phyloP scores from a whole-genome alignment of 768 basidiomycete species.

The Rhodotorula paludigena region DNA sequence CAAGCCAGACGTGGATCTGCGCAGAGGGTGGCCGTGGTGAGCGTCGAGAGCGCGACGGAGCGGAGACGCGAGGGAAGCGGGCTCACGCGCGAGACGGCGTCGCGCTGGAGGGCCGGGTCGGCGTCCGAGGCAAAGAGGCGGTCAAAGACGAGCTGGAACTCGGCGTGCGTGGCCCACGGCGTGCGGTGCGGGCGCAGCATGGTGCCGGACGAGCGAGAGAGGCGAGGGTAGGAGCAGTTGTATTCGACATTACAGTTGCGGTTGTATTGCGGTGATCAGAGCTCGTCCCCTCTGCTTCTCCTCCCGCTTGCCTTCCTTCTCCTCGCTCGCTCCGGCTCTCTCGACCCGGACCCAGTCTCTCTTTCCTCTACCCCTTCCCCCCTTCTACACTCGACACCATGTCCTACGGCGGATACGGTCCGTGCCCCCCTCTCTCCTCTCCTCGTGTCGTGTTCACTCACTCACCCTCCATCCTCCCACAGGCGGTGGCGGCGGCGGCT shows the following conservation, averaged over 20 bases:
- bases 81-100: conserved; percentile 52
- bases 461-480: not conserved
- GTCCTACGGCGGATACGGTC: conserved; percentile 30
- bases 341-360: not conserved
- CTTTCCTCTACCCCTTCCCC: not conserved
- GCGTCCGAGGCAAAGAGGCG: conserved; percentile 60
- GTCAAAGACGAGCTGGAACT: conserved; percentile 68
- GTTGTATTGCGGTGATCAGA: too few species aligned
- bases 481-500: conserved; percentile 18
- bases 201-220: too few species aligned
- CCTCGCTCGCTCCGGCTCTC: not conserved
- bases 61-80: too few species aligned
- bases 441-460: not conserved
- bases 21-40: too few species aligned
- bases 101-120: conserved; percentile 59
- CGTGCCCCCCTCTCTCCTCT: not conserved
- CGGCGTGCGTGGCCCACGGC: conserved; percentile 65
- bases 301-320: not conserved
- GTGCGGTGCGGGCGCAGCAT: conserved; percentile 60
- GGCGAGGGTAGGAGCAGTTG: not conserved
- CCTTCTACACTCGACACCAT: conserved; percentile 2
- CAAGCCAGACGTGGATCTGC: conserved; percentile 39
- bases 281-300: not conserved
- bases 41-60: too few species aligned
- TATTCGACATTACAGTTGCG: not conserved